Base-by-base conservation (phyloP, 2,329 filamentous ascomycete genomes). In the Pseudocercospora eumusae region DNA sequence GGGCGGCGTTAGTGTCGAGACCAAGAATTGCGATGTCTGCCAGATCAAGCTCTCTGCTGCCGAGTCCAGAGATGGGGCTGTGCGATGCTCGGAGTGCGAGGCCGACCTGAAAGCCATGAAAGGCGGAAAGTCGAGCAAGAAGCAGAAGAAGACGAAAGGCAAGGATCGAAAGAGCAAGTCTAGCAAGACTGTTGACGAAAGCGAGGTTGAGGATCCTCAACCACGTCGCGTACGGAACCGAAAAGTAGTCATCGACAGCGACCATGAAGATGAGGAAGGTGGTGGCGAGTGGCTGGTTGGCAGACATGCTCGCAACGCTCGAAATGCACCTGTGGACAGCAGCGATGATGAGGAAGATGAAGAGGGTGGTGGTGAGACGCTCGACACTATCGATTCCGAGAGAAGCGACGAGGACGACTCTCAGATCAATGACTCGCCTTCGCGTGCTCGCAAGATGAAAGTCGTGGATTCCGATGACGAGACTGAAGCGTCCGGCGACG, bases 1-100 rank as follows among this genome's bases (percentile, higher is more conserved):
- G 71, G 91, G 92, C 2, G 91, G 89, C 1, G 85, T 99, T 71
- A 91, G 86, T 62, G 89, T 97, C 60, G 82, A 87, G 67, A 82
- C 85, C 9, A 93, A 88, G 79, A 86, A 87, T 66, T 97, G 93
- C 72, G 90, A 93, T 70, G 86, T 96, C 64, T 97, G 93, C 71
- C 88, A 93, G 69, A 83, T 83, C 56, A 84, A 88, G 15, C 78
- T 96, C 18, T 83, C 82, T 15, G 78, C 79, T 23, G 81, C 83
- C 2, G 86, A 88, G 68, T 77, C 80, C 1, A 76, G 76, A 11
- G 73, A 75, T 25, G 85, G 84, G 21, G 79, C 79, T 15, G 82
- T 84, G 59, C 80, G 86, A 56, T 98, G 93, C 75, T 77, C 79
- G 1, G 91, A 90, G 44, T 98, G 93, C 69, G 84, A 88, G 53